phyloP scores from a whole-genome alignment of 139 green algal genomes.

The Pleodorina starrii region DNA sequence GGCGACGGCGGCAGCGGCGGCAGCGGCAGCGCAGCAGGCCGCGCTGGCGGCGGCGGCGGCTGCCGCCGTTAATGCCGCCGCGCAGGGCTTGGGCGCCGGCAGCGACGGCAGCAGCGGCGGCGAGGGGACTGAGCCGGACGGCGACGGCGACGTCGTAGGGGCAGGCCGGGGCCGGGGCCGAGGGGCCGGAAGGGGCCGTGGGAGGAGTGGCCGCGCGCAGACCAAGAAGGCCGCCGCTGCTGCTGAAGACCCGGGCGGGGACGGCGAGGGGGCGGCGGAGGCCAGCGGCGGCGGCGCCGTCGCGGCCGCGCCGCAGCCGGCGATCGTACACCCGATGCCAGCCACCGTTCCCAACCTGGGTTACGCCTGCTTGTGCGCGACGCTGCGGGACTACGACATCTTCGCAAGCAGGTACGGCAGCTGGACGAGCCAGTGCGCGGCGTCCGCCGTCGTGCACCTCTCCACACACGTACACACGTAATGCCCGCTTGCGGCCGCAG shows the following conservation, averaged over 20 bases:
- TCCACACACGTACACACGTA: too few species aligned
- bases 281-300: not conserved
- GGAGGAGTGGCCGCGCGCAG: too few species aligned
- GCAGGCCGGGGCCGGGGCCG: not conserved
- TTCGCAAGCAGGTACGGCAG: slow-evolving; percentile 65
- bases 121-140: not conserved
- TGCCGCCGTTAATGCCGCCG: not conserved
- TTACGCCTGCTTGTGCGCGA: slow-evolving; percentile 80
- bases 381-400: slow-evolving; percentile 66
- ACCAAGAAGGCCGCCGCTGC: not conserved
- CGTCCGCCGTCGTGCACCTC: too few species aligned
- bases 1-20: not conserved
- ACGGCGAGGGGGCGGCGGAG: not conserved
- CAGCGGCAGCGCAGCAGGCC: not conserved
- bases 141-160: not conserved
- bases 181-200: not conserved
- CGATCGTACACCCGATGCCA: not conserved
- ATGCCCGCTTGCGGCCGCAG: too few species aligned
- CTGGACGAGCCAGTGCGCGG: too few species aligned
- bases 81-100: not conserved
- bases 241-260: not conserved
- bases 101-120: not conserved
- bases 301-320: not conserved
- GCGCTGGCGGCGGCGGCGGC: not conserved
- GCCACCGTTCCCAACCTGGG: slow-evolving; percentile 73